Base-by-base conservation (phyloP, 1,139 yeast genomes). In the Blastobotrys aristatus region DNA sequence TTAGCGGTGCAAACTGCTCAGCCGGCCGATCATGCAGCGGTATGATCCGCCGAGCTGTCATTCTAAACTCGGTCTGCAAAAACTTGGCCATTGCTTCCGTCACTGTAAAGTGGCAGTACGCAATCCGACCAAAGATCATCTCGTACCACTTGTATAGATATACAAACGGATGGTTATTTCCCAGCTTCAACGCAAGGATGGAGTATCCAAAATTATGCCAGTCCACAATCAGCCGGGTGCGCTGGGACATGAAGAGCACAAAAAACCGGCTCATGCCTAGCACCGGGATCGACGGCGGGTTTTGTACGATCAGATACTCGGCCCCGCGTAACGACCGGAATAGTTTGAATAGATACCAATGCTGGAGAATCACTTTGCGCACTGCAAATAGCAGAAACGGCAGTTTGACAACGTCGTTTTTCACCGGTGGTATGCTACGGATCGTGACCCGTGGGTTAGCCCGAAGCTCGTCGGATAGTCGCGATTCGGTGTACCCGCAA, bases 131-230 rank as follows among this genome's bases (percentile, higher is more conserved):
- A 48, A 89, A 75, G 17, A 60, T 43, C 33, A 53, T 50, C 51
- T 67, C 71, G 47, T 68, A 67, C 13, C 64, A 50, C 54, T 70
- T 77, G 57, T 87, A 76, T 2, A 80, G 37, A 43, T 68, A 66
- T 2, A 90, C 96, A 51, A 87, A 64, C 0, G 83, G 81, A 59
- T 87, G 89, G 43, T 61, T 64, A 44, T 66, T 55, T 14, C 64
- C 71, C 58, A 79, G 79, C 55, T 81, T 80, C 57, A 92, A 65
- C 48, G 84, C 83, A 53, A 94, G 69, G 27, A 94, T 87, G 1
- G 95, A 77, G 66, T 80, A 92, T 46, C 95, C 96, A 57, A 94
- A 72, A 64, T 94, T 94, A 65, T 94, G 99, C 98, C 98, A 94
- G 66, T 94, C 99, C 48, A 94, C 79, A 17, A 92, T 75, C 33